Evolutionary conservation across 2,329 filamentous ascomycete species (phyloP), one percentile per base, ranked within the genome.

Genomic region (Myrmaecium sp.): DNA sequence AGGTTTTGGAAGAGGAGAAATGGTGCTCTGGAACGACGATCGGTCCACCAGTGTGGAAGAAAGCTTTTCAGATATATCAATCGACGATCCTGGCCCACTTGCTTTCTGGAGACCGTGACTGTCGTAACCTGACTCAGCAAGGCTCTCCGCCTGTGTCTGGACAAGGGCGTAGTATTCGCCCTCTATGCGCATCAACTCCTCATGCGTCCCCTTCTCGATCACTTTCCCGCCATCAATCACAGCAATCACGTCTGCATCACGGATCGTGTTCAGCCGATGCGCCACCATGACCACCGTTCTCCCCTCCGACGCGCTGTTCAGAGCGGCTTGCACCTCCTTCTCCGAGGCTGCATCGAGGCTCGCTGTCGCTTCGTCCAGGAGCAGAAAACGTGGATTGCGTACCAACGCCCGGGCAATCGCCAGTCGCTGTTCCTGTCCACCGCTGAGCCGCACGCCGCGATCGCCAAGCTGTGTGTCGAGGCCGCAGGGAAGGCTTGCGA

Each of bases 381-480:
- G 36, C 6, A 95, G 57, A 32, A 95, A 73, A 52, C 81, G 84
- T 5, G 89, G 86, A 41, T 93, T 71, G n/a, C 86, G 75, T 21
- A 95, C 72, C 8, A 95, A 60, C 0, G 86, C 89, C 4, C 86
- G 73, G 3, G 89, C 86, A 46, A 95, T 94, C 26, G 83, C 86
- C 18, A 95, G 74, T 33, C 89, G 78, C 53, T 95, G 86, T 47
- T 93, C 93, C 53, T 95, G 89, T 0, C 86, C 89, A 29, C 89
- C 86, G 3, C 76, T 84, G 10, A 93, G 57, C 47, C 92, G 67
- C 13, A 71, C 64, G 22, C 83, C 83, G 55, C 91, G 89, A 49
- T 64, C 77, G 14, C 83, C 83, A 17, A 89, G 80, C 2, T 82
- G 42, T 0, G 81, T 91, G 40, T 71, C 66, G 54, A 89, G 81